A percentile compares a stretch with the other conserved stretches of the same genome.
Conservation (phyloP, 1,284 basidiomycete genomes). For the Ustilago esculenta region DNA sequence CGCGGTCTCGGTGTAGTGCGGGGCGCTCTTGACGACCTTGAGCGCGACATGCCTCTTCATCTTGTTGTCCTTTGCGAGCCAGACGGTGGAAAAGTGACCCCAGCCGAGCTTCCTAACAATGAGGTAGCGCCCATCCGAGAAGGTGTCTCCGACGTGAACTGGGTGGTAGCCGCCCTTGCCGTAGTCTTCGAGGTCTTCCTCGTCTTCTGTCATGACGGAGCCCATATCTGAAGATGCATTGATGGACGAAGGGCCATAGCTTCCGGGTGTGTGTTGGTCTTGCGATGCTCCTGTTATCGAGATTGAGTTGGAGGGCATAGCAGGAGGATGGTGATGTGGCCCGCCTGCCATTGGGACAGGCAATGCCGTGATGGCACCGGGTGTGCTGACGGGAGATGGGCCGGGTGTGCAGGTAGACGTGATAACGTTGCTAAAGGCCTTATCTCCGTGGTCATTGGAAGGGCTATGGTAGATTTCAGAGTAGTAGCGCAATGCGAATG, state of each 20-base stretch:
- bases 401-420: conserved; percentile 54
- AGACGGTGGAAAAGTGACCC: conserved; percentile 83
- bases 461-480: too few relatives aligned
- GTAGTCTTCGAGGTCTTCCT: conserved; percentile 69
- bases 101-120: conserved; percentile 97
- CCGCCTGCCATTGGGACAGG: conserved; percentile 46
- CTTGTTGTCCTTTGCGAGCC: conserved; percentile 71
- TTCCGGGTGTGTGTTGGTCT: conserved; percentile 37
- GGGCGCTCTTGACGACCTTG: conserved; percentile 98
- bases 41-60: conserved; percentile 95
- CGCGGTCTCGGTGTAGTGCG: conserved; percentile 96
- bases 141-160: conserved; percentile 91
- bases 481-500: too few relatives aligned
- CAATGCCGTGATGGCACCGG: conserved; percentile 35
- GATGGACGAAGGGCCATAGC: conserved; percentile 42
- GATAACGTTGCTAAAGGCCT: conserved; percentile 49
- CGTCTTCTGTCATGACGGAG: conserved; percentile 68
- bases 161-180: conserved; percentile 81
- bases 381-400: conserved; percentile 51
- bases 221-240: conserved; percentile 52
- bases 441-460: conserved; percentile 31
- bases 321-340: conserved; percentile 27
- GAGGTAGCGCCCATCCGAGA: conserved; percentile 85
- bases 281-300: conserved; percentile 42
- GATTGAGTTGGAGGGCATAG: conserved; percentile 37